Percentiles rank a stretch among this genome's conserved stretches.
phyloP scores from a whole-genome alignment of 306 rosid genomes.

The peach (Prunus persica) region Prunus_persica_NCBIv2 NC_034014.1:7181501-7182000 shows the following conservation, averaged over 20 bases:
- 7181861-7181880: no score
- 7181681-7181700: neutral
- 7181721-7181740: neutral
- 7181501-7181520: conserved; percentile 1
- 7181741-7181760: neutral
- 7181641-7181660: neutral
- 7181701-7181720: neutral
- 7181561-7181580: neutral
- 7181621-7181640: neutral
- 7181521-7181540: neutral
- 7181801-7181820: neutral
- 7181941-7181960: no score
- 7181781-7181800: neutral
- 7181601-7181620: neutral
- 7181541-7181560: neutral
- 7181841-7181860: neutral
- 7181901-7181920: no score
- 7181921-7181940: no score
- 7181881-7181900: no score
- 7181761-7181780: neutral
- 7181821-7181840: neutral
- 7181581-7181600: neutral
- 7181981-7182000: no score
- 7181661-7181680: neutral
- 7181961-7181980: no score